phyloP scores from a whole-genome alignment of 1,284 basidiomycete species.

The Tylopilus sp. region DNA sequence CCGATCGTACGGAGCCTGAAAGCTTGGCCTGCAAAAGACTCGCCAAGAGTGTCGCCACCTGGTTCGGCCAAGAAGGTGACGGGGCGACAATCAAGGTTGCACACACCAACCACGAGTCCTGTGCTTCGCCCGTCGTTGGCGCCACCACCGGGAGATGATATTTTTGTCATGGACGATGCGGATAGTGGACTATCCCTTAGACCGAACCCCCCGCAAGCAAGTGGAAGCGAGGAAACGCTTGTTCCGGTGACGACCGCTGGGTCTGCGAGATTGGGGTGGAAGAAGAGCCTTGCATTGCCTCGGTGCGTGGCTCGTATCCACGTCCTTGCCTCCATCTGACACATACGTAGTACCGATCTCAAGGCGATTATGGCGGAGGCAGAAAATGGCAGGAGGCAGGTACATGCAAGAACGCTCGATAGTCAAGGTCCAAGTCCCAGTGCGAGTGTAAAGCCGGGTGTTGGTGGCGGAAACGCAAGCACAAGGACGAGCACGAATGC shows the following conservation, averaged over 20 bases:
- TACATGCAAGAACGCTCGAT: slow-evolving; percentile 1
- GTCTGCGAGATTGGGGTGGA: slow-evolving; percentile 38
- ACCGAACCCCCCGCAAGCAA: neutral
- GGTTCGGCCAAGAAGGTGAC: slow-evolving; percentile 33
- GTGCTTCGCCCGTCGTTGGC: slow-evolving; percentile 15
- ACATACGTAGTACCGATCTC: slow-evolving; percentile 64
- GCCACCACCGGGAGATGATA: slow-evolving; percentile 38
- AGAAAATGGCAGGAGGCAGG: slow-evolving; percentile 34
- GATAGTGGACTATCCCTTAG: slow-evolving; percentile 9
- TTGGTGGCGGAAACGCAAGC: neutral
- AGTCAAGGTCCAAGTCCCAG: neutral
- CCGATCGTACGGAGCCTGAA: slow-evolving; percentile 53
- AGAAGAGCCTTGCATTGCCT: slow-evolving; percentile 35
- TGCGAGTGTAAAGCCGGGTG: neutral
- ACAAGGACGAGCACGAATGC: neutral
- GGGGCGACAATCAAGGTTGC: slow-evolving; percentile 2
- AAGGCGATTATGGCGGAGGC: slow-evolving; percentile 84
- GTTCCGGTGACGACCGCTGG: neutral
- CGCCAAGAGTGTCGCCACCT: slow-evolving; percentile 18
- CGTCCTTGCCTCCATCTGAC: neutral
- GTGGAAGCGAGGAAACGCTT: slow-evolving; percentile 2
- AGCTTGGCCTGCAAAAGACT: slow-evolving; percentile 27
- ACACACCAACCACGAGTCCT: slow-evolving; percentile 14
- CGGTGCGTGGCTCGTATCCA: slow-evolving; percentile 36
- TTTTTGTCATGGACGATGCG: slow-evolving; percentile 43